Base-by-base conservation (phyloP, 805 yeast genomes). In the Starmerella tilneyi region DNA sequence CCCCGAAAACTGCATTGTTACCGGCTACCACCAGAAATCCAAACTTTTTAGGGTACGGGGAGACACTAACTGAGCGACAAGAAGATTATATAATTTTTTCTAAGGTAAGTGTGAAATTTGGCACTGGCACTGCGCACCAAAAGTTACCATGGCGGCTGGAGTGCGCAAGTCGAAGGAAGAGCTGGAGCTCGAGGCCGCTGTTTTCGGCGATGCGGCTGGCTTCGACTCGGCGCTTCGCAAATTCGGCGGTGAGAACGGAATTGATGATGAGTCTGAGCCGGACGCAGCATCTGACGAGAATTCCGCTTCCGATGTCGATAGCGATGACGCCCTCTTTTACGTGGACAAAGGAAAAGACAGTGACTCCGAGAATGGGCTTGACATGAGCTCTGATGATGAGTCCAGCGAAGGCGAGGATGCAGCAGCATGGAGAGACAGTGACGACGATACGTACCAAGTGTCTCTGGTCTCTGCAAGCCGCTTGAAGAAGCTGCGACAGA, bases 191-290 rank as follows among this genome's bases (percentile, higher is more conserved):
- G 94, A 88, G 51, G 82, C 75, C 61, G 70, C 84, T 12, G 94
- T 92, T 4, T 88, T 92, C 64, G 97, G 98, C 13, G 97, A 92
- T 60, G 55, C 71, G 3, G 81, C 76, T 45, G 81, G 89, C 24
- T 81, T 82, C 65, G 83, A 78, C 56, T 59, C 63, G 26, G 81
- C 78, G 48, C 67, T 84, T 58, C 76, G 72, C 45, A 71, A 73
- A 47, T 65, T 78, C 41, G 84, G 79, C 53, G 71, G 78, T 43
- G 77, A 72, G 11, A 75, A 67, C 7, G 69, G 64, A 17, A 64
- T 64, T 17, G 61, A 56, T 3, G n/a, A n/a, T 13, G 60, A 54
- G 8, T 55, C 49, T 9, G 59, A 57, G 6, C 63, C 59, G n/a
- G 61, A 51, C 15, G 68, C 59, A 21, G 61, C 55, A 12, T 64